phyloP scores from a whole-genome alignment of 2,329 filamentous ascomycete genomes.

The Aspergillus sp. region DNA sequence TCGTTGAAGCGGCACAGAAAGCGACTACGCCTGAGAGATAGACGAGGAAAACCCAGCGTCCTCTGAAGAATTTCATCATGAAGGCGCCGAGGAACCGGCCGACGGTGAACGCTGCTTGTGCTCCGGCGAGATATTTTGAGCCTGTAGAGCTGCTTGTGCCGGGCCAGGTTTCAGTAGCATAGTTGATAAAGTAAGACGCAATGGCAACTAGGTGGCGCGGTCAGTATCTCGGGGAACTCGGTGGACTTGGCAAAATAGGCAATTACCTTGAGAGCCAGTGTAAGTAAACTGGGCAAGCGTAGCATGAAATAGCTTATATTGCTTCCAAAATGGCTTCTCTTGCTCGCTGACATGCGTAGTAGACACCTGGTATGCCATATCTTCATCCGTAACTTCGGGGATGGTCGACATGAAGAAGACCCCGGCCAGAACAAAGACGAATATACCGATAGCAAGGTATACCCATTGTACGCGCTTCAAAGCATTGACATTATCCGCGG shows the following conservation, averaged over 20 bases:
- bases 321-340: conserved; percentile 63
- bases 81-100: conserved; percentile 68
- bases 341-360: conserved; percentile 57
- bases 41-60: conserved; percentile 68
- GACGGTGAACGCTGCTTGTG: conserved; percentile 69
- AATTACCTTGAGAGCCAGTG: conserved; percentile 67
- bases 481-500: conserved; percentile 57
- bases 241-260: not conserved
- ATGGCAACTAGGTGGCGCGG: conserved; percentile 40
- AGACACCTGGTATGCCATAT: conserved; percentile 64
- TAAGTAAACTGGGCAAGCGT: conserved; percentile 78
- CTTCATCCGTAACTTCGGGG: conserved; percentile 70
- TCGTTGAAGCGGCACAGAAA: conserved; percentile 53
- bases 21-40: conserved; percentile 66
- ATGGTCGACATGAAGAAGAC: conserved; percentile 68
- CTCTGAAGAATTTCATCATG: conserved; percentile 66
- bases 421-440: conserved; percentile 65
- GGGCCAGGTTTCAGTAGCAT: conserved; percentile 61
- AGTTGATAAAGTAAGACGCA: conserved; percentile 70
- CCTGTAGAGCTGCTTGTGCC: conserved; percentile 56
- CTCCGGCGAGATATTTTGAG: conserved; percentile 70
- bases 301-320: conserved; percentile 75
- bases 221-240: not conserved
- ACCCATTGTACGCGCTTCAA: conserved; percentile 74
- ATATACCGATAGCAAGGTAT: conserved; percentile 75